Base-by-base conservation (phyloP, 2,329 filamentous ascomycete genomes). In the Phialocephala subalpina region DNA sequence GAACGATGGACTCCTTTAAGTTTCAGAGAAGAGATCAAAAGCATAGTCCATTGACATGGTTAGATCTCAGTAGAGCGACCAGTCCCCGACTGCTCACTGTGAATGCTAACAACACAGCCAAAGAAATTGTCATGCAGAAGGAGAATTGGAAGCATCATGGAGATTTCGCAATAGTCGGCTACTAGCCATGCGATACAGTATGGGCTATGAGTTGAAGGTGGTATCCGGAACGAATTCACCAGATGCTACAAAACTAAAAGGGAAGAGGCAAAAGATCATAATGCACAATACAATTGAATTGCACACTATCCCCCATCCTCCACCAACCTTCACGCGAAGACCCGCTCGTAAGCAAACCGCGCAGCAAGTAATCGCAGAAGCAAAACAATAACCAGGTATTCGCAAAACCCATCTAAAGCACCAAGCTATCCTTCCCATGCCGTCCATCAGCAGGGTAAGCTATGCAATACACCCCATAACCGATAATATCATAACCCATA, bases 391-490 rank as follows among this genome's bases (percentile, higher is more conserved):
- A 57, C 11, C 22, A 57, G 35, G 55, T 40, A 57, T 57, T 18
- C 22, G 18, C 9, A 29, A 14, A 57, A 2, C 55, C 49, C 4
- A 56, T 18, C 52, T 27, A 38, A 38, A 62, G 60, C 64, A 66
- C 59, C 65, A 70, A 70, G 70, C 71, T 62, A 70, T 72, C 71
- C 69, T 73, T 69, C 70, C 69, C 69, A 33, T 56, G 56, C 65
- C 60, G 36, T 63, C 60, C 58, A 36, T 58, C 6, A 58, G 66
- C 67, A 42, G 47, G 29, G 70, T 72, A 72, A 69, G 70, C 70
- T 73, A 72, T 70, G 68, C 67, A 38, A 69, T 66, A 59, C 62
- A 63, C 52, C 27, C 49, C 58, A 57, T 40, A 36, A 42, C 64
- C 42, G 27, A 36, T 58, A 62, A 60, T 52, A 27, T 16, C 58